phyloP scores from a whole-genome alignment of 192 early-diverging fungal species.

The Podila verticillata region DNA sequence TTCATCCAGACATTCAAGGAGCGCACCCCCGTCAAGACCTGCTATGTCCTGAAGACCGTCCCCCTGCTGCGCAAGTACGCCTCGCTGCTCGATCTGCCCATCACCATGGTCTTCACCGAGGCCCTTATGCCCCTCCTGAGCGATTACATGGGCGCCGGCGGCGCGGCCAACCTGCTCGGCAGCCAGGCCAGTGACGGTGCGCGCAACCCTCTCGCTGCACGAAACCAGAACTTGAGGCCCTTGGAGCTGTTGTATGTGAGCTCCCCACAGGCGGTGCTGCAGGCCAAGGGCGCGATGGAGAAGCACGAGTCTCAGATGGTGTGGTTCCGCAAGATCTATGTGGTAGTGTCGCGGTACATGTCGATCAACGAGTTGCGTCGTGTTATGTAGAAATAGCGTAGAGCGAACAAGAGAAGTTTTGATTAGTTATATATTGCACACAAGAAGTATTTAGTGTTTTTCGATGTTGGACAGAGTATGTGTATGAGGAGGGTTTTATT shows the following conservation, averaged over 20 bases:
- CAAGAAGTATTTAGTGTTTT: no score
- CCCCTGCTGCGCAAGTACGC: slow-evolving; percentile 53
- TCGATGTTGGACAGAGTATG: no score
- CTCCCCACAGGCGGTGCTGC: slow-evolving; percentile 61
- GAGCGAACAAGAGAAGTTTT: slow-evolving; percentile 1
- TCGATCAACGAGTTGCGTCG: slow-evolving; percentile 75
- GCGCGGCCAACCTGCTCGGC: slow-evolving; percentile 49
- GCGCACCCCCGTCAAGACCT: slow-evolving; percentile 58
- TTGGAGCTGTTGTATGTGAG: slow-evolving; percentile 67
- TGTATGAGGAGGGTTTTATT: not conserved
- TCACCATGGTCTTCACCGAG: slow-evolving; percentile 64
- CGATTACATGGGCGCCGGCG: slow-evolving; percentile 66
- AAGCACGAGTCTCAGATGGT: slow-evolving; percentile 88
- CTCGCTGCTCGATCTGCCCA: slow-evolving; percentile 38
- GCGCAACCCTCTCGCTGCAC: not conserved
- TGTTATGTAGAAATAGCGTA: slow-evolving; percentile 48
- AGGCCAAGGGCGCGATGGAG: slow-evolving; percentile 76
- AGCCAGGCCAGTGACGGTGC: slow-evolving; percentile 8
- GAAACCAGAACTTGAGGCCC: slow-evolving; percentile 8
- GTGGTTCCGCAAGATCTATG: slow-evolving; percentile 92
- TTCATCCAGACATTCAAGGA: slow-evolving; percentile 43
- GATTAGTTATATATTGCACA: no score
- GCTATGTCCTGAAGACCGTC: slow-evolving; percentile 61
- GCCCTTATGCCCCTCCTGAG: slow-evolving; percentile 65
- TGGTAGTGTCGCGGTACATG: slow-evolving; percentile 92